These are phyloP conservation scores for Thelonectria rubi DNA, from an alignment of 2,329 filamentous ascomycete species.

Conservation along the genomic window DNA sequence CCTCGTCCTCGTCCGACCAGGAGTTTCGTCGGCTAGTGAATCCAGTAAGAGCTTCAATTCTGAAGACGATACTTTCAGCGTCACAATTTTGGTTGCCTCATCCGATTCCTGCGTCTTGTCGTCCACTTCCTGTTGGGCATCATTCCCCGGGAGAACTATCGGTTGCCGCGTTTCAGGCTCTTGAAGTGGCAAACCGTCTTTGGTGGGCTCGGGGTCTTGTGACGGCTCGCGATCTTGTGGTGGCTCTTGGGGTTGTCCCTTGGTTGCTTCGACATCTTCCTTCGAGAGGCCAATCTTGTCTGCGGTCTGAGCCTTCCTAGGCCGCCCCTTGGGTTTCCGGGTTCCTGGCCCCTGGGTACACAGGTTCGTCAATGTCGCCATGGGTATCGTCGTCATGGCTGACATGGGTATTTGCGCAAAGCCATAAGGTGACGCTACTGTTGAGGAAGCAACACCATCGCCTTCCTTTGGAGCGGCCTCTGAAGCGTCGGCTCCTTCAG, in stretches of 20 bases:
- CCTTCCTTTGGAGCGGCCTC: neutral
- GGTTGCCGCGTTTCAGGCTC: neutral
- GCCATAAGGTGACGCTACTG: constrained; percentile 25
- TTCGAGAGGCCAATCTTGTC: neutral
- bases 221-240: neutral
- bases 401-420: constrained; percentile 24
- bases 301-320: constrained; percentile 16
- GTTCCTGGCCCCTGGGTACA: constrained; percentile 38
- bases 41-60: constrained; percentile 4
- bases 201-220: neutral
- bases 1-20: constrained; percentile 3
- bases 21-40: neutral
- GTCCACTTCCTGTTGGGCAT: neutral
- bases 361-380: constrained; percentile 38
- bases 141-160: neutral
- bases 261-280: neutral
- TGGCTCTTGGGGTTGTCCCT: neutral
- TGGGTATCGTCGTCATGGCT: constrained; percentile 10
- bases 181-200: neutral
- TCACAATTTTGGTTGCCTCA: constrained; percentile 2
- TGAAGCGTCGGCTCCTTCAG: neutral
- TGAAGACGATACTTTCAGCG: constrained; percentile 3
- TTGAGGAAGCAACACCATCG: neutral
- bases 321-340: constrained; percentile 43
- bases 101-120: neutral